These are phyloP conservation scores for Citrus hindsii DNA, from an alignment of 345 rosid genomes.

Conservation along the genomic window DNA sequence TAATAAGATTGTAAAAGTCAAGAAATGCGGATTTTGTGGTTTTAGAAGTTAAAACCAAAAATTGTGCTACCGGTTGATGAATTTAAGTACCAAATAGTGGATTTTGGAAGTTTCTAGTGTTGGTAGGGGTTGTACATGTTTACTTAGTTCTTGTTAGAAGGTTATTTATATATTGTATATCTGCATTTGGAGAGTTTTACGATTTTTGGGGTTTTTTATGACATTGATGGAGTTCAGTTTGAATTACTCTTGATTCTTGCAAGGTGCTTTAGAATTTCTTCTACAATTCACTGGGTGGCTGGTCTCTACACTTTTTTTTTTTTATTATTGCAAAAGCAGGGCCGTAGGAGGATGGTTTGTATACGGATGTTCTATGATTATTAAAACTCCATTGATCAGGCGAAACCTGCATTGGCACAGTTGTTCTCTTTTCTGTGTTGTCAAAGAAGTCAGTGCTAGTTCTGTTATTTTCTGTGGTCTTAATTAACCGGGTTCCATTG, in stretches of 20 bases:
- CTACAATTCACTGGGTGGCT: neutral
- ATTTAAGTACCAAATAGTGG: neutral
- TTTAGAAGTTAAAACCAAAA: neutral
- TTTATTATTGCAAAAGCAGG: neutral
- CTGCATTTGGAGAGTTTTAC: neutral
- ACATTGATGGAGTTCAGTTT: neutral
- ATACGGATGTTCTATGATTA: neutral
- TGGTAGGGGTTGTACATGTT: neutral
- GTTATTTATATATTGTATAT: neutral
- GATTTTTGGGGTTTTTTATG: neutral
- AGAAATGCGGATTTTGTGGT: neutral
- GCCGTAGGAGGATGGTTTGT: neutral
- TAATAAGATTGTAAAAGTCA: neutral
- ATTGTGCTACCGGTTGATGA: neutral
- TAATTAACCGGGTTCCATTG: conserved; percentile 1
- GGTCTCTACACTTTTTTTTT: neutral
- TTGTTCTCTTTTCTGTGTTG: neutral
- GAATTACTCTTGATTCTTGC: neutral
- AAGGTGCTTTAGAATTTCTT: neutral
- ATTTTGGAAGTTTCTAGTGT: neutral
- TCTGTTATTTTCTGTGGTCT: neutral
- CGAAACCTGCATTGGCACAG: neutral
- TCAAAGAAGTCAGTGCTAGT: neutral
- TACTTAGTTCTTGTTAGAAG: neutral
- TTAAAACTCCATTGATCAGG: neutral